Evolutionary conservation across 1,139 yeast species (phyloP), one percentile per base, ranked within the genome.

Genomic region (Yamadazyma dushanensis): DNA sequence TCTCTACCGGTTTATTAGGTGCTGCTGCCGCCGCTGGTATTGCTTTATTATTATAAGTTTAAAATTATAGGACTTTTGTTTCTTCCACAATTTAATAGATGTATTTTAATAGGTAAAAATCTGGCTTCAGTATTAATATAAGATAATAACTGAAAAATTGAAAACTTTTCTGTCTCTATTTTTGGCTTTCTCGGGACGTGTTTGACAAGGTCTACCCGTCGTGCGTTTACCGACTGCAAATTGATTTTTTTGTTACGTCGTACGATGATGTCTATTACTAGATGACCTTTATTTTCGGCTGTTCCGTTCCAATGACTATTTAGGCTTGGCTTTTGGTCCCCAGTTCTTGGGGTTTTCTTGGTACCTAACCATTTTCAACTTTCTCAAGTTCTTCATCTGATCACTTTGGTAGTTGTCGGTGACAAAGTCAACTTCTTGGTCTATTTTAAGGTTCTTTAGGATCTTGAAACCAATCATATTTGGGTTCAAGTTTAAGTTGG

Each of bases 281-380:
- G 21, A 21, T 21, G n/a, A n/a, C 24, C n/a, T 25, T 25, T 21
- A 7, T 7, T 7, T 7, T 19, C 21, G 21, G 21, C 9, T 7
- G 21, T 19, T 9, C 9, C 9, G 8, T 7, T 19, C 21, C 6
- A 19, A 19, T 28, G n/a, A n/a, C 15, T 24, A 31, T n/a, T 31
- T 31, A 5, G 92, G 92, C 51, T 82, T 78, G 3, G 95, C 79
- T 63, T 85, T 87, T 25, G 97, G 98, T 0, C 98, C 98, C 98
- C 98, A 92, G 56, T 86, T 83, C 59, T 84, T 87, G 9, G 98
- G 98, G 56, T 90, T 90, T 53, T 83, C 89, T 58, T 89, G 98
- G 60, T 74, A 90, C 48, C 96, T 73, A 13, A 88, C 88, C 56
- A 90, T 77, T 61, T 88, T 88, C 43, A 87, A 70, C 46, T 78